Conservation (phyloP, 2,329 filamentous ascomycete genomes). For the Penicillium sp. region DNA sequence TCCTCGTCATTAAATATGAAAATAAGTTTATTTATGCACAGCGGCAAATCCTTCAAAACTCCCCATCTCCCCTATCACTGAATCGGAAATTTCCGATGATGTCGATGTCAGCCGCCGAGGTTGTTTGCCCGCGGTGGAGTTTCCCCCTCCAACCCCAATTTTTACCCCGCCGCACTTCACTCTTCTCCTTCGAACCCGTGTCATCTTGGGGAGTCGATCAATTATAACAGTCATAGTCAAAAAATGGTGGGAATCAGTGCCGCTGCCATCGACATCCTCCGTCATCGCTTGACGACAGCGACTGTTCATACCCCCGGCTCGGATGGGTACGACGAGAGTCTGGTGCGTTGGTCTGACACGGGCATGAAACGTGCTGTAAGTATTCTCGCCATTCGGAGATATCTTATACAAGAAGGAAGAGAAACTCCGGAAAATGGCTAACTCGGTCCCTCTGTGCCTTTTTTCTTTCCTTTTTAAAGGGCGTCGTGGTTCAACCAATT, state of each 20-base stretch:
- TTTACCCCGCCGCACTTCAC: too few relatives aligned
- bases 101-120: too few relatives aligned
- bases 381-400: not conserved
- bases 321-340: conserved; percentile 25
- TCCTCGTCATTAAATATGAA: too few relatives aligned
- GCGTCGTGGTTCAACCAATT: conserved; percentile 50
- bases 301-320: conserved; percentile 26
- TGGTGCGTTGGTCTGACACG: conserved; percentile 38
- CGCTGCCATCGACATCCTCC: conserved; percentile 14
- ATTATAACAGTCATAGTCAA: too few relatives aligned
- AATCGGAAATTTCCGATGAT: too few relatives aligned
- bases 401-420: not conserved
- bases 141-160: not conserved
- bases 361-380: conserved; percentile 35
- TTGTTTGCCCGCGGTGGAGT: too few relatives aligned
- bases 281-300: conserved; percentile 10
- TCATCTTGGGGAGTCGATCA: too few relatives aligned
- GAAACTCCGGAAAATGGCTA: not conserved
- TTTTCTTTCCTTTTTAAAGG: conserved; percentile 35
- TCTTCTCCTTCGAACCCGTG: too few relatives aligned
- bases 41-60: too few relatives aligned
- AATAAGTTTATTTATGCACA: too few relatives aligned
- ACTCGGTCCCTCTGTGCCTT: too few relatives aligned
- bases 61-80: too few relatives aligned
- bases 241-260: conserved; percentile 12